phyloP scores from a whole-genome alignment of 805 yeast genomes.

The Kuraishia hungarica region DNA sequence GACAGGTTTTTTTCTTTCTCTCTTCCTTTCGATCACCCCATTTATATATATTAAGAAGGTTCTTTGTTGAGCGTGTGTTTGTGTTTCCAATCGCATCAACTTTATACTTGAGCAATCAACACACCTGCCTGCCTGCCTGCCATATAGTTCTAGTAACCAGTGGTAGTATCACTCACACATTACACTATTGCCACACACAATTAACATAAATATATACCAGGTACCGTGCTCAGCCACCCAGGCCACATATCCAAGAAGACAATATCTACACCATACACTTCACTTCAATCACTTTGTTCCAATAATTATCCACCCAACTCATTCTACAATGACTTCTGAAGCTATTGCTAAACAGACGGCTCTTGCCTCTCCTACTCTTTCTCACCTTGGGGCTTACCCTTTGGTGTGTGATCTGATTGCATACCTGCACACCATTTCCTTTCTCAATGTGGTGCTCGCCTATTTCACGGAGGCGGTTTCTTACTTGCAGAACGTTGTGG shows the following conservation, averaged over 20 bases:
- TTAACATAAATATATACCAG: too few relatives aligned
- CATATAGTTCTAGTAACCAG: too few relatives aligned
- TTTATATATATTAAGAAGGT: neutral
- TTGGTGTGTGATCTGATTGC: conserved; percentile 16
- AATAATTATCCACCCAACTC: too few relatives aligned
- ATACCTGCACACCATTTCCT: conserved; percentile 10
- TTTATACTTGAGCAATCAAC: neutral
- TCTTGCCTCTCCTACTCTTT: neutral
- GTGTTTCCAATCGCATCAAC: neutral
- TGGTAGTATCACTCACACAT: too few relatives aligned
- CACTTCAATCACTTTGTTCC: too few relatives aligned
- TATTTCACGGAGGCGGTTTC: conserved; percentile 9
- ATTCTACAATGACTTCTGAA: neutral
- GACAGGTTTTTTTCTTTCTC: neutral
- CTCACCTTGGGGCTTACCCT: conserved; percentile 23
- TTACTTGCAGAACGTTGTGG: conserved; percentile 8
- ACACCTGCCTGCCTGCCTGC: neutral
- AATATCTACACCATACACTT: too few relatives aligned
- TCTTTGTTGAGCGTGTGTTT: neutral
- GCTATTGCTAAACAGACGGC: neutral
- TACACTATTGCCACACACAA: too few relatives aligned
- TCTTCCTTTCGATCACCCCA: neutral
- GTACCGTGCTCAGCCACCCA: too few relatives aligned
- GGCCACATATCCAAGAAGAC: too few relatives aligned
- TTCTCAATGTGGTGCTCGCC: conserved; percentile 10